Evolutionary conservation across 768 basidiomycete genomes (phyloP).

Genomic region (Suillus plorans): DNA sequence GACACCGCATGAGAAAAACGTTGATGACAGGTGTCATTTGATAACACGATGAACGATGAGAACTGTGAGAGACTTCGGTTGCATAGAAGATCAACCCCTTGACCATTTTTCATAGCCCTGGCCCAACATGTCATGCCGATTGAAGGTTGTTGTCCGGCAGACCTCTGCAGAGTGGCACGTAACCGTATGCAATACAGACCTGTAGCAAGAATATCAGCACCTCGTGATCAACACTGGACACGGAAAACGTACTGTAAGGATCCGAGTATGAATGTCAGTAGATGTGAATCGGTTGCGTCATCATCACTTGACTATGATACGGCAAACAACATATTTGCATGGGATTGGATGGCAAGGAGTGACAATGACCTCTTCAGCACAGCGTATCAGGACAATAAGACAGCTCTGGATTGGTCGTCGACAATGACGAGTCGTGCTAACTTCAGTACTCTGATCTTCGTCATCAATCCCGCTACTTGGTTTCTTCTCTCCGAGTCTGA

Average conservation of each 20-base stretch:
- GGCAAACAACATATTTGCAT: background rate
- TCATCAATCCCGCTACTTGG: slow-evolving; percentile 6
- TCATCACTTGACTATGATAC: background rate
- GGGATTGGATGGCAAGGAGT: background rate
- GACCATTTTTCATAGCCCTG: background rate
- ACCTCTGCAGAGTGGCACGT: background rate
- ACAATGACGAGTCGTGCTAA: slow-evolving; percentile 48
- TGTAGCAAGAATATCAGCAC: background rate
- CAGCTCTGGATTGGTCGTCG: slow-evolving; percentile 47
- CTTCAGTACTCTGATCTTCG: slow-evolving; percentile 46
- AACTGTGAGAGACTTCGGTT: background rate
- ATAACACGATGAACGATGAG: background rate
- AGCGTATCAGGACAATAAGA: slow-evolving; percentile 36
- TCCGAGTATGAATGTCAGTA: background rate
- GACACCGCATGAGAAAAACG: background rate
- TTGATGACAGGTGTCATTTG: background rate
- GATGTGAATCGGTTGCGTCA: background rate
- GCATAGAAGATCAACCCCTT: background rate
- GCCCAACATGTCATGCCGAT: background rate
- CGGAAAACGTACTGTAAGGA: background rate
- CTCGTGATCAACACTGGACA: no score
- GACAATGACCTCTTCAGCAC: background rate
- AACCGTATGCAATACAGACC: background rate
- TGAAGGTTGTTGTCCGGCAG: background rate
- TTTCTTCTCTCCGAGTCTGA: background rate